Conservation (phyloP, 345 rosid genomes). For the Anacardium occidentale region DNA sequence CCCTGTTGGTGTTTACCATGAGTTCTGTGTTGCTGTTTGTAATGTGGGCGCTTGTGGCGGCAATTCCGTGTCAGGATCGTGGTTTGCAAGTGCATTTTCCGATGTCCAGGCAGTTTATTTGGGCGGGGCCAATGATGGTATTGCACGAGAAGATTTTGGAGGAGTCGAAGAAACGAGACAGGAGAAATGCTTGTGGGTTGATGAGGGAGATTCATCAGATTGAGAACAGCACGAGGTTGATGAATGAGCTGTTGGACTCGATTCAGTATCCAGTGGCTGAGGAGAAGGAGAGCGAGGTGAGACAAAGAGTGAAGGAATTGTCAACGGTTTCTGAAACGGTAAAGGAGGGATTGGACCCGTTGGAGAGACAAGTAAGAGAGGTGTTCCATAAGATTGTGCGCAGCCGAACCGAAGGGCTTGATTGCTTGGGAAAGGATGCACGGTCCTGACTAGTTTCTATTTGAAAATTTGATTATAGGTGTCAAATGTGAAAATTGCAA, state of each 20-base stretch:
- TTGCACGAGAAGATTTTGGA: constrained; percentile 77
- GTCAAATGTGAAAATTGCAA: constrained; percentile 15
- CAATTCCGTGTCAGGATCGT: constrained; percentile 95
- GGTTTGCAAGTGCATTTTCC: constrained; percentile 77
- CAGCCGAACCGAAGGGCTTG: constrained; percentile 80
- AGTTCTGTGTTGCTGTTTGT: constrained; percentile 65
- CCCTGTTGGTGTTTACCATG: constrained; percentile 69
- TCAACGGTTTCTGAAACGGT: constrained; percentile 44
- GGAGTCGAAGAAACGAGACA: constrained; percentile 73
- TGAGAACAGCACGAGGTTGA: constrained; percentile 54
- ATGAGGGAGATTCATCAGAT: constrained; percentile 79
- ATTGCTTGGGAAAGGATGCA: constrained; percentile 49
- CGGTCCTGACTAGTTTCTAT: constrained; percentile 27
- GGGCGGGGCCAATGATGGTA: constrained; percentile 62
- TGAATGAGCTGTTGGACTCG: constrained; percentile 71
- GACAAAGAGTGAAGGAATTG: constrained; percentile 61
- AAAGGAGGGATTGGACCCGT: constrained; percentile 69
- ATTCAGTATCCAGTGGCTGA: constrained; percentile 64
- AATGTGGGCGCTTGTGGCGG: constrained; percentile 94
- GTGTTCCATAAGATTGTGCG: constrained; percentile 78
- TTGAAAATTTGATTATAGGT: neutral
- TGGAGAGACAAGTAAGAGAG: constrained; percentile 84
- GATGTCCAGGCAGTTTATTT: constrained; percentile 61
- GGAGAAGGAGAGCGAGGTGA: constrained; percentile 58
- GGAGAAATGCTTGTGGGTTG: constrained; percentile 74